phyloP scores from a whole-genome alignment of 352 stramenopile genomes.

The Phytophthora meadii region DNA sequence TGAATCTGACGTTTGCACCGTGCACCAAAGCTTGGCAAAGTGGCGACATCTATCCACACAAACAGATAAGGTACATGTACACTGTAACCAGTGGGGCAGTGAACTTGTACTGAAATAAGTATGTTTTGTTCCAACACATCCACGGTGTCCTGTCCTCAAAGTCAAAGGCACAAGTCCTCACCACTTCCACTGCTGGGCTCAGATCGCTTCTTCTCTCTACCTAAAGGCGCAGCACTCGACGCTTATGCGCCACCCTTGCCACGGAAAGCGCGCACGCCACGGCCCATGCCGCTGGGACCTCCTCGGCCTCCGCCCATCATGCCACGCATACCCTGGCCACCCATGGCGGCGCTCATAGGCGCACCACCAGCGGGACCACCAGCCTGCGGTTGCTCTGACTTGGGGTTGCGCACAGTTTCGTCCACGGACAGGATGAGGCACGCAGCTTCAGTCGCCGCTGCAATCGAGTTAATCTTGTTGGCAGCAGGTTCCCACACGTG shows the following conservation, averaged over 20 bases:
- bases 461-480: conserved; percentile 99
- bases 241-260: conserved; percentile 82
- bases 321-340: conserved; percentile 90
- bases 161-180: conserved; percentile 27
- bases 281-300: conserved; percentile 72
- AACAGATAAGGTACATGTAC: background rate
- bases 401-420: conserved; percentile 98
- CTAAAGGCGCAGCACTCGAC: conserved; percentile 39
- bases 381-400: conserved; percentile 93
- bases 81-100: conserved; percentile 11
- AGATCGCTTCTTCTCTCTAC: conserved; percentile 44
- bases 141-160: conserved; percentile 26
- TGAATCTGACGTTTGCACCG: background rate
- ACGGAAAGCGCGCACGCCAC: conserved; percentile 80
- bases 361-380: conserved; percentile 51
- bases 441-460: conserved; percentile 96
- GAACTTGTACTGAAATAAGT: conserved; percentile 45
- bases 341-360: conserved; percentile 92
- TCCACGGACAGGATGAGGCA: conserved; percentile 99
- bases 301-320: conserved; percentile 87
- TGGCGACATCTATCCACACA: background rate
- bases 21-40: too few relatives aligned
- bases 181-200: conserved; percentile 12
- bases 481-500: conserved; percentile 99
- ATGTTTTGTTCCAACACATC: conserved; percentile 34